phyloP scores from a whole-genome alignment of 2,329 filamentous ascomycete species.

The Magnaporthiopsis rhizophila region DNA sequence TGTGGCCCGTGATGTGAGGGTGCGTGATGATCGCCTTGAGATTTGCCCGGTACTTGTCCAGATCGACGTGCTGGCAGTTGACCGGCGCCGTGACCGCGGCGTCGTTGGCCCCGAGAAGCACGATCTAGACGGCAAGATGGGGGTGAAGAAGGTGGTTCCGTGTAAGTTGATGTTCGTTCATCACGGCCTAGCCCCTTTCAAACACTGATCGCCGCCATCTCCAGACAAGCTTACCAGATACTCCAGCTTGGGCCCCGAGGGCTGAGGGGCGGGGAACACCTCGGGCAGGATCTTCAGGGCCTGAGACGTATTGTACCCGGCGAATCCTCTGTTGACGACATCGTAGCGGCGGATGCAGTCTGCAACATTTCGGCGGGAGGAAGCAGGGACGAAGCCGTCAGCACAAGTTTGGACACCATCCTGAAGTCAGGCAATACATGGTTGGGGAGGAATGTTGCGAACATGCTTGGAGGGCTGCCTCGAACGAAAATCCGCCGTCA shows the following conservation, averaged over 20 bases:
- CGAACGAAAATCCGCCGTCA: conserved; percentile 63
- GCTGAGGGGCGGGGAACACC: conserved; percentile 60
- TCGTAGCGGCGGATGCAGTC: conserved; percentile 72
- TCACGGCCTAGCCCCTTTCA: not conserved
- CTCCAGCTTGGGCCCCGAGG: conserved; percentile 50
- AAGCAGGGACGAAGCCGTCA: conserved; percentile 11
- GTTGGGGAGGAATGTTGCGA: conserved; percentile 19
- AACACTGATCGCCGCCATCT: not conserved
- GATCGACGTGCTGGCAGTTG: conserved; percentile 66
- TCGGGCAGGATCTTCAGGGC: conserved; percentile 60
- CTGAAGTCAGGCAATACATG: not conserved
- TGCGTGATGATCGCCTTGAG: conserved; percentile 65
- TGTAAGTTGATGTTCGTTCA: not conserved
- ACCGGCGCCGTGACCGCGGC: conserved; percentile 57
- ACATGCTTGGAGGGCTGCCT: conserved; percentile 64
- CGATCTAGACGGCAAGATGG: conserved; percentile 38
- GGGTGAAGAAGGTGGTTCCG: conserved; percentile 9
- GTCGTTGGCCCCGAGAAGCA: conserved; percentile 90
- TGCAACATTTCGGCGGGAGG: conserved; percentile 24
- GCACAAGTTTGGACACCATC: not conserved
- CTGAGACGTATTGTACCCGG: conserved; percentile 76
- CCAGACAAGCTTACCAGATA: conserved; percentile 49
- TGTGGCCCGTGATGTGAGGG: conserved; percentile 59
- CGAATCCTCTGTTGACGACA: conserved; percentile 80
- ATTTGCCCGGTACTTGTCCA: conserved; percentile 69